Evolutionary conservation across 257 asterid genomes (phyloP).

Genomic region (Ocimum tenuiflorum): DNA sequence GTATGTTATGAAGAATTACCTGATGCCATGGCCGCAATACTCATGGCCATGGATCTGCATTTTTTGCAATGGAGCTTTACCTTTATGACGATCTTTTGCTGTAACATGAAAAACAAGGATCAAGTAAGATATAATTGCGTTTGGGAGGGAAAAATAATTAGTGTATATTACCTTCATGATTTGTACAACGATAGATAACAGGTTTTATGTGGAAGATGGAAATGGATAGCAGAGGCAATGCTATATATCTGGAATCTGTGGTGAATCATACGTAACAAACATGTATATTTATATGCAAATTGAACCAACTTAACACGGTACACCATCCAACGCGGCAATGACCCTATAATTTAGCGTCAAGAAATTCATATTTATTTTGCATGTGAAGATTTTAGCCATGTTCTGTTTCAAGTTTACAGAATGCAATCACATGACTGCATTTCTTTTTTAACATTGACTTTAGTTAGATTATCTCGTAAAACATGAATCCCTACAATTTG

Average conservation of each 20-base stretch:
- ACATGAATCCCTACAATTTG: no score
- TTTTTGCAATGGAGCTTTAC: constrained; percentile 32
- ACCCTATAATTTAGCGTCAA: constrained; percentile 23
- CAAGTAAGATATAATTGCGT: background rate
- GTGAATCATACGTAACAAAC: background rate
- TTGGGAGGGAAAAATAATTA: background rate
- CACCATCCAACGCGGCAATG: constrained; percentile 17
- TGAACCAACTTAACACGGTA: background rate
- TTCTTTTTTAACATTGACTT: no score
- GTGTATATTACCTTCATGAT: constrained; percentile 14
- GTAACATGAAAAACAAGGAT: background rate
- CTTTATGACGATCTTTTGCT: constrained; percentile 31
- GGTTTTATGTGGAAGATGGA: background rate
- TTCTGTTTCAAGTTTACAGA: constrained; percentile 13
- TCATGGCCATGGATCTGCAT: constrained; percentile 44
- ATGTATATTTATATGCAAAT: background rate
- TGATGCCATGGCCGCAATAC: constrained; percentile 40
- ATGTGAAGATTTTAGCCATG: constrained; percentile 18
- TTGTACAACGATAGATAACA: background rate
- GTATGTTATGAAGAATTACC: constrained; percentile 32
- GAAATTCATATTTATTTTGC: background rate
- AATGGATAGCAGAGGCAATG: background rate
- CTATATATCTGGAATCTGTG: background rate
- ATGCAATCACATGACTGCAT: constrained; percentile 1
- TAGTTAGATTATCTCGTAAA: no score